Percentiles rank a stretch among this genome's conserved stretches.
Evolutionary conservation across 1,139 yeast genomes (phyloP).

Genomic region (Arxiozyma bovina): DNA sequence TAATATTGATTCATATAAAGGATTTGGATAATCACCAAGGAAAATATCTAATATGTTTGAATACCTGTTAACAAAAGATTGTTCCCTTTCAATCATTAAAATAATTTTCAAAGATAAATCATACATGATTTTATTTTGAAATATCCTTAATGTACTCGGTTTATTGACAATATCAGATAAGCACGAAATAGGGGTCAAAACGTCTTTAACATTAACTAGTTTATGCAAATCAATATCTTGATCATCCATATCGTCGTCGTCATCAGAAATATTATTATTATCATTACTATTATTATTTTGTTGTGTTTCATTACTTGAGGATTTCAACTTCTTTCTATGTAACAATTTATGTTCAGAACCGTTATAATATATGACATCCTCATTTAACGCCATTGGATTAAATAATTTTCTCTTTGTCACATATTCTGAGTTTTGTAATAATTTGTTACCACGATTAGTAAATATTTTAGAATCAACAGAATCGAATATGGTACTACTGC

Average conservation of each 20-base stretch:
- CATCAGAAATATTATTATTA: constrained; percentile 12
- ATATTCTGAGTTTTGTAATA: constrained; percentile 40
- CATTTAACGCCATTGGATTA: constrained; percentile 33
- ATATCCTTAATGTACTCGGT: constrained; percentile 61
- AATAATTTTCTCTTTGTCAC: constrained; percentile 32
- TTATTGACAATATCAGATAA: constrained; percentile 74
- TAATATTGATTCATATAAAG: constrained; percentile 53
- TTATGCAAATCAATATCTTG: constrained; percentile 31
- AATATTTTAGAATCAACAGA: constrained; percentile 27
- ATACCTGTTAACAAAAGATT: constrained; percentile 59
- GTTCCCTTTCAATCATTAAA: constrained; percentile 72
- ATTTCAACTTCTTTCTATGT: constrained; percentile 27
- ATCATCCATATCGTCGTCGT: constrained; percentile 19
- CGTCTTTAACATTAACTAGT: constrained; percentile 39
- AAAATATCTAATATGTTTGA: constrained; percentile 66
- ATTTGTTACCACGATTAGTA: constrained; percentile 54
- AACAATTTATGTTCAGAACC: constrained; percentile 30
- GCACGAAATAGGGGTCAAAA: constrained; percentile 68
- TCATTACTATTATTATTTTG: not conserved
- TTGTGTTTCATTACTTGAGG: constrained; percentile 11
- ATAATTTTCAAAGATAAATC: constrained; percentile 63
- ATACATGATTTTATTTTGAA: constrained; percentile 41
- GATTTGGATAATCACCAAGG: constrained; percentile 77
- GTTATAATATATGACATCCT: constrained; percentile 31
- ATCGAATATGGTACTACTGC: constrained; percentile 14